Evolutionary conservation across 2,329 filamentous ascomycete genomes (phyloP), one percentile per base, ranked within the genome.

Genomic region (Sphaceloma murrayae): DNA sequence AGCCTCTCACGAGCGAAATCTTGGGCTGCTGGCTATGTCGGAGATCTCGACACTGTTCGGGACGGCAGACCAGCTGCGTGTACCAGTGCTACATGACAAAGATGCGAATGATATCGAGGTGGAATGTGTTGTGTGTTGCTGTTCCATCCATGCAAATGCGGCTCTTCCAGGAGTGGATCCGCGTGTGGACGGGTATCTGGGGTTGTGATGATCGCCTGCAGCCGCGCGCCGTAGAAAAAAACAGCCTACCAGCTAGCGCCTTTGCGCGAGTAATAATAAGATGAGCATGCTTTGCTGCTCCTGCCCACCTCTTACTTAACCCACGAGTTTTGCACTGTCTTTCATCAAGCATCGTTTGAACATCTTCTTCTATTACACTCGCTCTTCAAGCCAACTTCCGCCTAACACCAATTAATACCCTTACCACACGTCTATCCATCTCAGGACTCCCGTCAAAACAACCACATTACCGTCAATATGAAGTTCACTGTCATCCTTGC

Each of bases 401-500:
- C 6, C 24, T 45, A 45, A 11, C 21, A 34, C 14, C 32, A 13
- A 18, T 45, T 36, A 46, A 24, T 40, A 29, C 24, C 24, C 24
- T 27, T 27, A 7, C 24, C 6, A 27, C 24, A 7, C 24, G 24
- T 27, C 24, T 27, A 27, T 27, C 11, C 6, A 6, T 27, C 11
- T 11, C 11, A 7, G 7, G 24, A 11, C 24, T 27, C 6, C 24
- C 24, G 24, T 27, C 31, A 26, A 34, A 16, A 34, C 21, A 10
- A 39, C 34, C 24, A 24, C 43, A 39, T 16, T 13, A 17, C 30
- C 42, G 50, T 44, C 58, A 64, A 49, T 46, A 66, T 66, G 63
- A 64, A 65, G 59, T 64, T 68, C 62, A 62, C 59, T 48, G 50
- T 67, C 51, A 58, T 68, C 52, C 52, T 72, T 49, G 59, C 63